Conservation (phyloP, 805 yeast genomes). For the Candida ponderosae region DNA sequence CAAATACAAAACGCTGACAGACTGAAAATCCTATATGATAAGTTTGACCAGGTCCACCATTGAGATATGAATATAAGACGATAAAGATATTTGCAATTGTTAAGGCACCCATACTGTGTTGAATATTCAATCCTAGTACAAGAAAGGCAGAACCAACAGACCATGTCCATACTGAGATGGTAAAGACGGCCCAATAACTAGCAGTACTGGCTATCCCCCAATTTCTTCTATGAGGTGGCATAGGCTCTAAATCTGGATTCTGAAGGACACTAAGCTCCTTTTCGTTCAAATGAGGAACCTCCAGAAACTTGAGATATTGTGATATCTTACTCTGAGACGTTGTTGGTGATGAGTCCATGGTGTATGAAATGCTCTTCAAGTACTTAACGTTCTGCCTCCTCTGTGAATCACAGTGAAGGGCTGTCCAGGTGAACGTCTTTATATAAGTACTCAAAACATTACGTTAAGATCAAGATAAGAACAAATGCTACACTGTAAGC, state of each 20-base stretch:
- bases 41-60: conserved; percentile 26
- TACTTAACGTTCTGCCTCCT: too few species aligned
- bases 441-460: too few species aligned
- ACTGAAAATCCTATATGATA: conserved; percentile 27
- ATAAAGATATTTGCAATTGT: conserved; percentile 25
- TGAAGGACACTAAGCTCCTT: conserved; percentile 5
- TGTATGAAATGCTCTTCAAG: too few species aligned
- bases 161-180: conserved; percentile 21
- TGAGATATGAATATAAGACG: conserved; percentile 22
- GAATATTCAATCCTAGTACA: conserved; percentile 24
- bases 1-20: conserved; percentile 23
- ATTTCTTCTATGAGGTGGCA: conserved; percentile 22
- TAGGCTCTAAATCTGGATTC: conserved; percentile 25
- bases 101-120: conserved; percentile 27
- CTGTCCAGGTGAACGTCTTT: too few species aligned
- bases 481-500: too few species aligned
- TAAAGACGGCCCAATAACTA: conserved; percentile 20
- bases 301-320: background rate
- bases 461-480: too few species aligned
- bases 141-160: conserved; percentile 25
- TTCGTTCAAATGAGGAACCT: conserved; percentile 3
- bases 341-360: too few species aligned
- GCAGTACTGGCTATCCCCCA: conserved; percentile 22
- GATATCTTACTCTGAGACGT: too few species aligned
- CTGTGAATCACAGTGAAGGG: too few species aligned